A percentile compares a stretch with the other conserved stretches of the same genome.
Conservation (phyloP, 495 filamentous ascomycete genomes). For the Endocarpon pusillum region DNA sequence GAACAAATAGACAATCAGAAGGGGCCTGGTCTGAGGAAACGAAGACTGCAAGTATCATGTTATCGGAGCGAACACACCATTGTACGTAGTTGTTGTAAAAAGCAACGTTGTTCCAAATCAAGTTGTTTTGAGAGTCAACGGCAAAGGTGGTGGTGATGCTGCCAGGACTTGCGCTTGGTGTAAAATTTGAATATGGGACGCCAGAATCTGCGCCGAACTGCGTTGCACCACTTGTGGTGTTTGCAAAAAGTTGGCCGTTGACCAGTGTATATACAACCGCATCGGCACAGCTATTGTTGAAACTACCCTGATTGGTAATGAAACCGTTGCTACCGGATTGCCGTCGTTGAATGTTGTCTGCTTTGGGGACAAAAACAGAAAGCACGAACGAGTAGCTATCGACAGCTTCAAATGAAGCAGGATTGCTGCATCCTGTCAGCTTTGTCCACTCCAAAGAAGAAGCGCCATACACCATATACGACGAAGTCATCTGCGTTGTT, state of each 20-base stretch:
- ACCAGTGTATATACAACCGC: background rate
- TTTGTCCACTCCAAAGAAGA: too few species aligned
- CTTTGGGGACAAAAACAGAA: background rate
- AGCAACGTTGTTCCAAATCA: background rate
- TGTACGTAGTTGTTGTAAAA: background rate
- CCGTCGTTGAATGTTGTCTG: background rate
- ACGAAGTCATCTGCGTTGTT: too few species aligned
- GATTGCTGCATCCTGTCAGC: too few species aligned
- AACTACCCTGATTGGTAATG: background rate
- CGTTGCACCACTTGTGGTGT: background rate
- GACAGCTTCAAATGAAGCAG: background rate
- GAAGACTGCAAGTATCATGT: background rate
- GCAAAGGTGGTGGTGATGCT: background rate
- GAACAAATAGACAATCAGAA: background rate
- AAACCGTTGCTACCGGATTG: background rate
- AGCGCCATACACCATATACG: too few species aligned
- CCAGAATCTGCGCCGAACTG: background rate
- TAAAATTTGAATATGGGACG: background rate
- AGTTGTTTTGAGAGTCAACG: background rate
- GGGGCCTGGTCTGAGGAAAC: background rate
- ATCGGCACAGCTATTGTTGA: background rate
- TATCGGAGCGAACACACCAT: background rate
- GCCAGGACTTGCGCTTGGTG: background rate
- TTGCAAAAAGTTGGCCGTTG: conserved; percentile 1
- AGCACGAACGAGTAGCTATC: background rate